A percentile compares a stretch with the other conserved stretches of the same genome.
Conservation (phyloP, 2,329 filamentous ascomycete species). For the Apiospora malaysiana region DNA sequence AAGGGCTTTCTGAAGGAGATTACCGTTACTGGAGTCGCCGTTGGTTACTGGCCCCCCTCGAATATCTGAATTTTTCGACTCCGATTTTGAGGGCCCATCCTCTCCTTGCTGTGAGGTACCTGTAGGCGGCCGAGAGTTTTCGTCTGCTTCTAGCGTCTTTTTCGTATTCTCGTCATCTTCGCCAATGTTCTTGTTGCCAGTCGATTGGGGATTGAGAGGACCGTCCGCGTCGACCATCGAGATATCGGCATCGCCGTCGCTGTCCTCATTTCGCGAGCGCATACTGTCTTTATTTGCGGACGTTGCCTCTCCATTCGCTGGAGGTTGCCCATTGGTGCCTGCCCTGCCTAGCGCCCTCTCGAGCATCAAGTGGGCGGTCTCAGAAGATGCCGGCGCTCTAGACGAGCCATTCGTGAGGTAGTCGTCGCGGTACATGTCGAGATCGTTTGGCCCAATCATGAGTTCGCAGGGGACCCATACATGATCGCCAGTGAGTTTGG, state of each 20-base stretch:
- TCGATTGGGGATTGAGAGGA: constrained; percentile 24
- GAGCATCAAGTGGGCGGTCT: constrained; percentile 29
- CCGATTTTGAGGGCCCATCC: not conserved
- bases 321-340: constrained; percentile 30
- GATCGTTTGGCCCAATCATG: constrained; percentile 62
- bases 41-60: constrained; percentile 23
- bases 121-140: constrained; percentile 1
- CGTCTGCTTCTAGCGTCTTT: not conserved
- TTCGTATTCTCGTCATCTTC: constrained; percentile 14
- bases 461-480: constrained; percentile 68
- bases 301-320: constrained; percentile 32
- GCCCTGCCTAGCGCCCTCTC: constrained; percentile 30
- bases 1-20: constrained; percentile 25
- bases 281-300: constrained; percentile 24
- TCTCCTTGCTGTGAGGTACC: not conserved
- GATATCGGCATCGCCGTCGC: constrained; percentile 28
- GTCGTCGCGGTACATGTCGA: constrained; percentile 58
- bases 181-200: constrained; percentile 24
- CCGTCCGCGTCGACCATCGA: constrained; percentile 40
- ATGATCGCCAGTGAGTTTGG: constrained; percentile 76
- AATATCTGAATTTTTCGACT: not conserved
- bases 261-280: constrained; percentile 20
- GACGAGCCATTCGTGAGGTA: constrained; percentile 35
- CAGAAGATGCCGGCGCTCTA: constrained; percentile 32
- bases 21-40: constrained; percentile 19